Base-by-base conservation (phyloP, 2,329 filamentous ascomycete species). In the Paracamarosporium sp. region DNA sequence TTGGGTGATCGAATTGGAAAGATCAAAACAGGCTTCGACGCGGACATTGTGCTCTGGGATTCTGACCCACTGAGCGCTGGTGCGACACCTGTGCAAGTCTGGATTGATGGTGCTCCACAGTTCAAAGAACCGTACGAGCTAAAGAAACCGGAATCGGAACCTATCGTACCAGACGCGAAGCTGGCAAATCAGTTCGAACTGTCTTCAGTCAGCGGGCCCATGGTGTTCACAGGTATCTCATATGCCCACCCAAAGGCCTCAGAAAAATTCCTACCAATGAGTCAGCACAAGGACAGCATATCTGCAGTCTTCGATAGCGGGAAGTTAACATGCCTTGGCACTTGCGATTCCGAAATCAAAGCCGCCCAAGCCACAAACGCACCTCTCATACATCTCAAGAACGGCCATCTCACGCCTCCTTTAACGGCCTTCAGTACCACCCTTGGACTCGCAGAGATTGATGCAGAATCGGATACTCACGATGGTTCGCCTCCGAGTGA, bases 391-490 rank as follows among this genome's bases (percentile, higher is more conserved):
- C 53, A 76, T 6, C 79, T 90, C 5, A 66, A 79, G 20, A 81
- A 90, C 61, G 88, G 88, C 1, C 81, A 89, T 65, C 66, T 90
- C n/a, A 83, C 84, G 5, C 79, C 83, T 5, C 80, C 86, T 0
- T 83, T 90, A 59, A 88, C 85, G 3, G 85, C 84, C 1, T 85
- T 89, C 28, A 87, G 84, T 1, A 84, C 86, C 4, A 78, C 78
- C 1, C 75, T 91, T 0, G 88, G 88, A 0, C 80, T 91, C 6
- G 84, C 84, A 60, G 87, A 86, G 52, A 90, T 91, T 52, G 82
- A 85, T 56, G 80, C 80, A 4, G 88, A 90, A 50, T 59, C 64
- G 1, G 71, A 69, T 22, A 85, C 84, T 0, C 74, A 79, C 60
- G 68, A 76, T 7, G 76, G 77, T 12, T 43, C 52, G 44, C 85